Evolutionary conservation across 148 eudicot genomes (phyloP), one percentile per base, ranked within the genome.

Genomic region (Selenicereus undatus): DNA sequence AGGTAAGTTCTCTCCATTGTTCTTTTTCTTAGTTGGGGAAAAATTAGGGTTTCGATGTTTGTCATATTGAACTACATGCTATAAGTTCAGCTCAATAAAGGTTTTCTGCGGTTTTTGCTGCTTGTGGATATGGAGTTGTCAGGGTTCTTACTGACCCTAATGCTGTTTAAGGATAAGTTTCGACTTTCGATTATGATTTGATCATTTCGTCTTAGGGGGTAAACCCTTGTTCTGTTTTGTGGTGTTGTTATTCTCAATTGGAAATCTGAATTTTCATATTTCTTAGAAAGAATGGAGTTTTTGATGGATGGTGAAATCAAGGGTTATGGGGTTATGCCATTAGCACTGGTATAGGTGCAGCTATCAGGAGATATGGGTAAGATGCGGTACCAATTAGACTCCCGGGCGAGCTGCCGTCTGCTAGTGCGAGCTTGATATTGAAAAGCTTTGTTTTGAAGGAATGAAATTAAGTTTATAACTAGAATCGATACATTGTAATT

Each of bases 1-100:
- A 95, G 97, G 98, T 90, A 17, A 12, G 60, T 72, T 75, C 1
- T 21, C 77, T 29, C 5, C 21, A 18, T 12, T 75, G 3, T 66
- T 71, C 48, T 21, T 30, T 32, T 73, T 69, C 21, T 48, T 9
- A 6, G 11, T 21, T 18, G 65, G n/a, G 27, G 3, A 64, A 24
- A 64, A 66, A 66, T 66, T 70, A 71, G 76, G 84, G 81, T 60
- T 84, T 26, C 2, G 43, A 35, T 73, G 5, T 42, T 62, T 45
- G 22, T 73, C 18, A 10, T 8, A 18, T 73, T 73, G 29, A 26
- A 58, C 24, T 5, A 21, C 52, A 48, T 36, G 7, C 22, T 80
- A 16, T 43, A 11, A 10, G 26, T 73, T 73, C 68, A 80, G 17
- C 73, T 72, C 74, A 18, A 42, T 71, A 3, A 3, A 12, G 20